phyloP scores from a whole-genome alignment of 1,139 yeast genomes.

The Debaryomyces sp. region DNA sequence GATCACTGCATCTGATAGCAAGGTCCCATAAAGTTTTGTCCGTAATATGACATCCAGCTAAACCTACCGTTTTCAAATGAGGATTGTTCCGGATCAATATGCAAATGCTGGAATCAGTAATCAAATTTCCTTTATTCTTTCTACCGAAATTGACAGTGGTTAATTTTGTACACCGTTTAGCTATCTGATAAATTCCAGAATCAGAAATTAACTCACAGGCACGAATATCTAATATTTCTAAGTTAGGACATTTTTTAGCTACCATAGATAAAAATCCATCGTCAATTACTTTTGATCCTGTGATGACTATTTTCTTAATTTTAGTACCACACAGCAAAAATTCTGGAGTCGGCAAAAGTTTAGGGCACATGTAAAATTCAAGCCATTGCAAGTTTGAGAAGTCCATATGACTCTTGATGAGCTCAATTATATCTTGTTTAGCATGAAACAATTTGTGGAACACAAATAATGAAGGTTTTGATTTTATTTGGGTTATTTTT shows the following conservation, averaged over 20 bases:
- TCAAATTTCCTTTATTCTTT: conserved; percentile 63
- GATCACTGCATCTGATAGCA: conserved; percentile 58
- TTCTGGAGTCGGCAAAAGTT: conserved; percentile 57
- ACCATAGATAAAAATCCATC: conserved; percentile 60
- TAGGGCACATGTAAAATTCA: conserved; percentile 85
- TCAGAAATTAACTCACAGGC: conserved; percentile 85
- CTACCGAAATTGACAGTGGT: conserved; percentile 75
- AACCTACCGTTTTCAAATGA: conserved; percentile 69
- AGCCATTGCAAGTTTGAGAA: conserved; percentile 61
- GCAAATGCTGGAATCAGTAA: conserved; percentile 71
- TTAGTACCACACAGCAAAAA: conserved; percentile 38
- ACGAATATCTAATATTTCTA: conserved; percentile 71
- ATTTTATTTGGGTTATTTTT: conserved; percentile 5
- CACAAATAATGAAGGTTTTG: conserved; percentile 36
- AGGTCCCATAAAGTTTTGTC: conserved; percentile 83
- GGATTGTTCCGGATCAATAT: conserved; percentile 58
- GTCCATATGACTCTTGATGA: conserved; percentile 28
- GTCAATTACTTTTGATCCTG: conserved; percentile 71
- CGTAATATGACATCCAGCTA: conserved; percentile 84
- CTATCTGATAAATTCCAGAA: conserved; percentile 68
- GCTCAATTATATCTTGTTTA: conserved; percentile 31
- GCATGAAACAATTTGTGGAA: conserved; percentile 40
- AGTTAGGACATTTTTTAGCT: conserved; percentile 57
- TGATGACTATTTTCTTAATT: conserved; percentile 64
- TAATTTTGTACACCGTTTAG: conserved; percentile 59